Percentiles rank a stretch among this genome's conserved stretches.
Conservation (phyloP, 176 grass and related monocot species). For the Avena atlantica region DNA sequence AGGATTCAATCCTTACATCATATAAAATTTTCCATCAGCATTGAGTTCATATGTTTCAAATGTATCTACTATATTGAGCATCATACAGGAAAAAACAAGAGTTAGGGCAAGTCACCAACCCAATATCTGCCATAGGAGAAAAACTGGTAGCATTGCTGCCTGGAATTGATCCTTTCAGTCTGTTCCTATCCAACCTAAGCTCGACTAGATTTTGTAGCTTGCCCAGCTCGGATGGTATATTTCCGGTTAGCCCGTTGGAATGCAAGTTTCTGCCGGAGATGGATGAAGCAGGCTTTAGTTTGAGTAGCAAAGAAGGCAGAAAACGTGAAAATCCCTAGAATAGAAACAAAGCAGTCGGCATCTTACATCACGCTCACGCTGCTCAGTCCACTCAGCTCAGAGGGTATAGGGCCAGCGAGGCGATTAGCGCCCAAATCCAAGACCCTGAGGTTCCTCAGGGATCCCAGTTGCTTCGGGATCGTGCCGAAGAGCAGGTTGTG, state of each 20-base stretch:
- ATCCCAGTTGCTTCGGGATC: slow-evolving; percentile 73
- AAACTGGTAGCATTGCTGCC: slow-evolving; percentile 51
- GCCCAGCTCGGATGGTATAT: slow-evolving; percentile 72
- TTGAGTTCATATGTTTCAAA: background rate
- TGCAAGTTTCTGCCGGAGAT: slow-evolving; percentile 71
- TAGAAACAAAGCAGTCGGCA: background rate
- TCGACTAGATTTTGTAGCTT: slow-evolving; percentile 82
- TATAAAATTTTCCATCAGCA: background rate
- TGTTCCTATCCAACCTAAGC: slow-evolving; percentile 87
- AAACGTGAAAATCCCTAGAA: background rate
- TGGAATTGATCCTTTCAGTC: slow-evolving; percentile 75
- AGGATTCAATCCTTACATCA: background rate
- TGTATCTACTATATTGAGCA: background rate
- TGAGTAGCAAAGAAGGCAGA: slow-evolving; percentile 17
- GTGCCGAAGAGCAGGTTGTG: slow-evolving; percentile 83
- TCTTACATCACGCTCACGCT: slow-evolving; percentile 79
- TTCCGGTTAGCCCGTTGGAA: slow-evolving; percentile 84
- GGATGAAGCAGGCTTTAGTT: slow-evolving; percentile 13
- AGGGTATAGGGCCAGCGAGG: slow-evolving; percentile 79
- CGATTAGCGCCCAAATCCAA: slow-evolving; percentile 87
- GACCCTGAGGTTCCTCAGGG: slow-evolving; percentile 68
- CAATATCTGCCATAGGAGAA: slow-evolving; percentile 58
- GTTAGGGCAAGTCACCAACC: slow-evolving; percentile 50
- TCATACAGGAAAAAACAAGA: background rate
- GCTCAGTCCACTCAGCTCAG: slow-evolving; percentile 60